These are phyloP conservation scores for Amniculicola lignicola DNA, from an alignment of 495 filamentous ascomycete species.

Conservation along the genomic window DNA sequence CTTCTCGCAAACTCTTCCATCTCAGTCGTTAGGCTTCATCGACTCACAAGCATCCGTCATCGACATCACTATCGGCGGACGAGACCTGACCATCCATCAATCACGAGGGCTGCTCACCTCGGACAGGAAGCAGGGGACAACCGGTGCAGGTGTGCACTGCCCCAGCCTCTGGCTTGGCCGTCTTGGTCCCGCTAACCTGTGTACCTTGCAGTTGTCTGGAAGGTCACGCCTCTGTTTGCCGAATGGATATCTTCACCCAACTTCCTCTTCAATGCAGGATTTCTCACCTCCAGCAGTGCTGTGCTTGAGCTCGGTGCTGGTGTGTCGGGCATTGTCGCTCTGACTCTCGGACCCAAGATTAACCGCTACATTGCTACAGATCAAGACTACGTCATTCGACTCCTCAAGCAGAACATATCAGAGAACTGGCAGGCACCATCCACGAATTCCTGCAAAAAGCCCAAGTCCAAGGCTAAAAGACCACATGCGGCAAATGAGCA, in stretches of 20 bases:
- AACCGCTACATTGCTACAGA: constrained; percentile 76
- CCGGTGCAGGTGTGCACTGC: constrained; percentile 71
- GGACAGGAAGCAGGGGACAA: constrained; percentile 76
- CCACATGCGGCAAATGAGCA: background rate
- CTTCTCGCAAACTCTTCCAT: constrained; percentile 72
- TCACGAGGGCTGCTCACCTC: constrained; percentile 79
- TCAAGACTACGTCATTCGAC: constrained; percentile 75
- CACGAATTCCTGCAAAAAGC: background rate
- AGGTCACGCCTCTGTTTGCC: constrained; percentile 82
- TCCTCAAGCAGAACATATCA: constrained; percentile 70
- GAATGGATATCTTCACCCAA: constrained; percentile 71
- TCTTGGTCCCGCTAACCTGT: constrained; percentile 23
- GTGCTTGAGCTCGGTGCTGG: constrained; percentile 86
- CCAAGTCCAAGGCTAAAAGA: constrained; percentile 11
- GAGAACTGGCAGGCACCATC: constrained; percentile 49
- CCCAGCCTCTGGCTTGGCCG: background rate
- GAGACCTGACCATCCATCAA: constrained; percentile 77
- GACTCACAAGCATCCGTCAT: constrained; percentile 63
- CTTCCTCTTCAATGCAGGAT: constrained; percentile 56
- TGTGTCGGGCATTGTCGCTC: constrained; percentile 70
- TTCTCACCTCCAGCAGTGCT: constrained; percentile 54
- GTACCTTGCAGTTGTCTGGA: constrained; percentile 69
- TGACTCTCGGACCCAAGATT: constrained; percentile 61
- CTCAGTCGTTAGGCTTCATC: constrained; percentile 79
- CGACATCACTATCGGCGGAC: constrained; percentile 64